Evolutionary conservation across 139 green algal species (phyloP), one percentile per base, ranked within the genome.

Genomic region (Coccomyxa sp.): DNA sequence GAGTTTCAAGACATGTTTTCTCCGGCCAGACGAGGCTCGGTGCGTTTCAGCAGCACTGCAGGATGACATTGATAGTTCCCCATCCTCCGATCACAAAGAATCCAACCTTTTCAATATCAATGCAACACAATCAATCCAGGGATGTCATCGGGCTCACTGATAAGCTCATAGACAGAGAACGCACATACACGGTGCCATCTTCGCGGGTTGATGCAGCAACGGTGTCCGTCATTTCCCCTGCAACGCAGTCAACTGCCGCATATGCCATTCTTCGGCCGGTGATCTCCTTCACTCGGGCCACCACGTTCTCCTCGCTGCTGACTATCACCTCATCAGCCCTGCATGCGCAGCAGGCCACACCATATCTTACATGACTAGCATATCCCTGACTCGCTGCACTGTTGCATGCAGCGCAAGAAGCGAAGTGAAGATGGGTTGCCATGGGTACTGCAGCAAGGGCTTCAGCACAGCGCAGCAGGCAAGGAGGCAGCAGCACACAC

Each of bases 321-420:
- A 63, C 82, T 60, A 91, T 83, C n/a, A 91, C 87, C 60, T 88
- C 81, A 68, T 91, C 87, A 32, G 82, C 87, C 67, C 84, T 87
- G 63, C 21, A 25, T 25, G 21, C 63, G 63, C 63, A 71, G 63
- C 63, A 25, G 18, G 63, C 18, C 63, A 11, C 63, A 71, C 63
- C 18, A 71, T 3, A 21, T 28, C 1, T 71, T 11, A 28, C 18
- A 71, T 71, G 1, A 21, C 18, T 71, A 3, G 10, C 18, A 71
- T 1, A 51, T 51, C 38, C 38, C 38, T 7, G 38, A 51, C 38
- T 51, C 7, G 38, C 7, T 51, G 38, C 38, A 51, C 3, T 51
- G 63, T 25, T 15, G 10, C 7, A 71, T 71, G 18, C 18, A 9
- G 21, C 4, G 21, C 18, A 21, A 4, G 21, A 9, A 71, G 63